Conservation (phyloP, 768 basidiomycete genomes). For the Trametes cubensis region DNA sequence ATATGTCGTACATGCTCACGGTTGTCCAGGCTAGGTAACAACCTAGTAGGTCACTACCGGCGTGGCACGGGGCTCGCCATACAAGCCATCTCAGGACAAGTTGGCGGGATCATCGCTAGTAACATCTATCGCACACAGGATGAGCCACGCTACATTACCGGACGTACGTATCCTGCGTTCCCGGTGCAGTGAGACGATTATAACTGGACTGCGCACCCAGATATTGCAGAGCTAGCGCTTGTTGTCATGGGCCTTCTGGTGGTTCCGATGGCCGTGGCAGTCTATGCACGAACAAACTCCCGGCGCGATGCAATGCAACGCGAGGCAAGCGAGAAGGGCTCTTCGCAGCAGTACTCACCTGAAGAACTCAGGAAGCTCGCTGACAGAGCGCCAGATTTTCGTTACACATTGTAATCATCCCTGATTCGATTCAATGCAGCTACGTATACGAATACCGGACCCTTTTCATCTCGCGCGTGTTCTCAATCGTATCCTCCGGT, state of each 20-base stretch:
- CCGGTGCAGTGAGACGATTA: not conserved
- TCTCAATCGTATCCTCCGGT: slow-evolving; percentile 54
- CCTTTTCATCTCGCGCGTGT: not conserved
- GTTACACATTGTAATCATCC: slow-evolving; percentile 24
- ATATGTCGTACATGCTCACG: not conserved
- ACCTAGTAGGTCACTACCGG: slow-evolving; percentile 69
- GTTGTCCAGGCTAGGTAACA: slow-evolving; percentile 49
- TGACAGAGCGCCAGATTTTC: slow-evolving; percentile 63
- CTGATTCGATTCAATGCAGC: too few species aligned
- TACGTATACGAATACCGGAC: too few species aligned
- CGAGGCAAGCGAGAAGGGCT: slow-evolving; percentile 28
- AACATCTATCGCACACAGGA: slow-evolving; percentile 65
- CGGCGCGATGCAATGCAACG: slow-evolving; percentile 49
- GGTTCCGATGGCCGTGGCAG: slow-evolving; percentile 48
- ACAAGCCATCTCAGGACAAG: slow-evolving; percentile 70
- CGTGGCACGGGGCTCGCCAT: slow-evolving; percentile 68
- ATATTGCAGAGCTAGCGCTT: slow-evolving; percentile 66
- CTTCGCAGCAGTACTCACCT: slow-evolving; percentile 15
- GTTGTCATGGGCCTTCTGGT: slow-evolving; percentile 63
- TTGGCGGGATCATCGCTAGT: slow-evolving; percentile 63
- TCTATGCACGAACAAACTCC: slow-evolving; percentile 58
- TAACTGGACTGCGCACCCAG: slow-evolving; percentile 34
- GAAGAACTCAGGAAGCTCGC: slow-evolving; percentile 46
- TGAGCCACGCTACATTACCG: slow-evolving; percentile 60
- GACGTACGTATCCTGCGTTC: slow-evolving; percentile 49